Evolutionary conservation across 352 stramenopile genomes (phyloP).

Genomic region (Aphanomyces cochlioides): DNA sequence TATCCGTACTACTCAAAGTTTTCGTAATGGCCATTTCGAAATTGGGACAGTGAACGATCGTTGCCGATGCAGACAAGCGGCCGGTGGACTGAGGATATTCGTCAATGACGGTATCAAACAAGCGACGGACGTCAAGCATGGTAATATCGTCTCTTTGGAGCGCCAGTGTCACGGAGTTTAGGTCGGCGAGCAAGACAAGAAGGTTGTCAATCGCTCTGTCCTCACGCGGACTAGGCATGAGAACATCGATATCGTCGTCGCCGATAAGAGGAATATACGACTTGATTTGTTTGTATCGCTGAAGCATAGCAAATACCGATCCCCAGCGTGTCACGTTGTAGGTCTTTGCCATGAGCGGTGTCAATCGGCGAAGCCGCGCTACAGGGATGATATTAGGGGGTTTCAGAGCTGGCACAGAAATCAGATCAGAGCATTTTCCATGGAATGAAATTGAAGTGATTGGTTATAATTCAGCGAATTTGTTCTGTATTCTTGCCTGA

Average conservation of each 20-base stretch:
- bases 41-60: neutral
- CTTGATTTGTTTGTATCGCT: neutral
- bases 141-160: neutral
- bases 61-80: neutral
- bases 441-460: no score
- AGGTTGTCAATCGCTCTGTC: neutral
- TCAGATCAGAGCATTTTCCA: no score
- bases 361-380: neutral
- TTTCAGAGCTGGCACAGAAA: no score
- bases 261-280: neutral
- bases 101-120: neutral
- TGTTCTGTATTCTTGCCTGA: no score
- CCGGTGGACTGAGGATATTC: neutral
- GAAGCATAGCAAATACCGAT: neutral
- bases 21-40: neutral
- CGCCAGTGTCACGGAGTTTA: constrained; percentile 1
- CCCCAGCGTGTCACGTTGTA: neutral
- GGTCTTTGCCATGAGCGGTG: neutral
- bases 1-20: neutral
- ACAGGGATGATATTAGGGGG: neutral
- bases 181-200: neutral
- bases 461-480: no score
- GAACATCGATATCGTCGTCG: neutral
- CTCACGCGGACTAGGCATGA: neutral
- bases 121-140: neutral